phyloP scores from a whole-genome alignment of 805 yeast genomes.

The Scheffersomyces stipitis region DNA sequence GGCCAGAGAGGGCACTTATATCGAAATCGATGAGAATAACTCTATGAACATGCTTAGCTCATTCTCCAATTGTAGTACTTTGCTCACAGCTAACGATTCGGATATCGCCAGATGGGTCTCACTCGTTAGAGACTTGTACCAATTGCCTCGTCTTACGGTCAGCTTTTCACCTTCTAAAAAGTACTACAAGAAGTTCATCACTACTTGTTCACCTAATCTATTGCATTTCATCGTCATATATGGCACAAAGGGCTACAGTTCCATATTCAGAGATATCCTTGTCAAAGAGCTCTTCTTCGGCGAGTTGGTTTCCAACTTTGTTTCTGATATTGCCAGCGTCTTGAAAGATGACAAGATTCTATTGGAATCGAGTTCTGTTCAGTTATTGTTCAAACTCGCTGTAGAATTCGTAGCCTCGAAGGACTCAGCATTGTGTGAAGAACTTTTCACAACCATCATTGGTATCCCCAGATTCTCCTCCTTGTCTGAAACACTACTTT shows the following conservation, averaged over 20 bases:
- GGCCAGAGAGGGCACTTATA: slow-evolving; percentile 22
- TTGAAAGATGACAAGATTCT: slow-evolving; percentile 18
- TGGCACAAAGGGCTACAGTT: neutral
- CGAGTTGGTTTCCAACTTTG: slow-evolving; percentile 15
- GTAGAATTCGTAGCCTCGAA: slow-evolving; percentile 29
- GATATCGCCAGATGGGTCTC: slow-evolving; percentile 22
- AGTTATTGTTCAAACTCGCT: slow-evolving; percentile 22
- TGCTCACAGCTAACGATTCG: slow-evolving; percentile 1
- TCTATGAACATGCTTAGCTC: slow-evolving; percentile 26
- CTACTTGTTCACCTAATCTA: slow-evolving; percentile 4
- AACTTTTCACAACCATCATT: slow-evolving; percentile 44
- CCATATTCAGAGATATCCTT: slow-evolving; percentile 1
- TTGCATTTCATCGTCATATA: neutral
- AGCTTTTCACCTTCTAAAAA: slow-evolving; percentile 31
- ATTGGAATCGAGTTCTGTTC: slow-evolving; percentile 8
- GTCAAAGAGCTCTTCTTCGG: slow-evolving; percentile 13
- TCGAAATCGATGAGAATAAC: slow-evolving; percentile 32
- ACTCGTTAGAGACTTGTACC: slow-evolving; percentile 20
- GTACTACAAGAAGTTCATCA: slow-evolving; percentile 23
- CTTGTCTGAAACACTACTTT: slow-evolving; percentile 44
- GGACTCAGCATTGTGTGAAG: slow-evolving; percentile 46
- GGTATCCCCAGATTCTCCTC: slow-evolving; percentile 28
- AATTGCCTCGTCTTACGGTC: slow-evolving; percentile 20
- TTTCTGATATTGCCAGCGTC: slow-evolving; percentile 29
- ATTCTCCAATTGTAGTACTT: slow-evolving; percentile 11